phyloP scores from a whole-genome alignment of 2,329 filamentous ascomycete genomes.

The Dactylonectria macrodidyma region DNA sequence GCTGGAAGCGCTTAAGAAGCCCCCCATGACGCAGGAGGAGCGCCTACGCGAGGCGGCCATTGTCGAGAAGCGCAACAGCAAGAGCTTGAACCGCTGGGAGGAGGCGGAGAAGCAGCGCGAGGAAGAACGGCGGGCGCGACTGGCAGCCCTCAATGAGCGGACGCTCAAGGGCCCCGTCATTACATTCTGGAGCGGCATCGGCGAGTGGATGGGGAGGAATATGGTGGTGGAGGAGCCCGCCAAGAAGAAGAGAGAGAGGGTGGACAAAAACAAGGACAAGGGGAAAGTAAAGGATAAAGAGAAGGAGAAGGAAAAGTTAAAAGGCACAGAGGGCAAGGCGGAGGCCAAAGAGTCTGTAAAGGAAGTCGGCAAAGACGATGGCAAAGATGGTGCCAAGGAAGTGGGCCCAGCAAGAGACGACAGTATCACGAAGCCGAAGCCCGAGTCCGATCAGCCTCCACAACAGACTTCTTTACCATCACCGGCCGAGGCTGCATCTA shows the following conservation, averaged over 20 bases:
- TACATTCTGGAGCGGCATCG: slow-evolving; percentile 93
- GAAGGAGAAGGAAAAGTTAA: slow-evolving; percentile 15
- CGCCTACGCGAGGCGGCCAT: slow-evolving; percentile 85
- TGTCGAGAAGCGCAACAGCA: slow-evolving; percentile 89
- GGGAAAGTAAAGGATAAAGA: slow-evolving; percentile 48
- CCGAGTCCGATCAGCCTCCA: slow-evolving; percentile 17
- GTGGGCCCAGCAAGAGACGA: slow-evolving; percentile 4
- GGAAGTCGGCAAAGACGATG: slow-evolving; percentile 28
- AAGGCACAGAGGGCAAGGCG: slow-evolving; percentile 17
- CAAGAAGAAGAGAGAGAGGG: slow-evolving; percentile 68
- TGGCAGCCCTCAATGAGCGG: slow-evolving; percentile 90
- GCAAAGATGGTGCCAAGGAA: neutral
- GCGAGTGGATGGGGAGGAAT: slow-evolving; percentile 81
- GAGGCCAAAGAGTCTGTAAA: slow-evolving; percentile 35
- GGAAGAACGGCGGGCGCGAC: slow-evolving; percentile 84
- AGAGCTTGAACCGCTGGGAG: slow-evolving; percentile 94
- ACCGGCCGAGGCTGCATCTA: neutral
- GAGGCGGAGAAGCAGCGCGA: slow-evolving; percentile 91
- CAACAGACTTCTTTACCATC: slow-evolving; percentile 23
- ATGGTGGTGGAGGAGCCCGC: slow-evolving; percentile 75
- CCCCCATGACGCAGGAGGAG: slow-evolving; percentile 89
- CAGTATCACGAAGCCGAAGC: slow-evolving; percentile 25
- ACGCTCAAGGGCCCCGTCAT: slow-evolving; percentile 91
- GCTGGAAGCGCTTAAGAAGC: slow-evolving; percentile 82
- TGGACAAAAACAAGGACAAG: slow-evolving; percentile 51